These are phyloP conservation scores for Candolleomyces eurysporus DNA, from an alignment of 768 basidiomycete genomes.

Conservation along the genomic window DNA sequence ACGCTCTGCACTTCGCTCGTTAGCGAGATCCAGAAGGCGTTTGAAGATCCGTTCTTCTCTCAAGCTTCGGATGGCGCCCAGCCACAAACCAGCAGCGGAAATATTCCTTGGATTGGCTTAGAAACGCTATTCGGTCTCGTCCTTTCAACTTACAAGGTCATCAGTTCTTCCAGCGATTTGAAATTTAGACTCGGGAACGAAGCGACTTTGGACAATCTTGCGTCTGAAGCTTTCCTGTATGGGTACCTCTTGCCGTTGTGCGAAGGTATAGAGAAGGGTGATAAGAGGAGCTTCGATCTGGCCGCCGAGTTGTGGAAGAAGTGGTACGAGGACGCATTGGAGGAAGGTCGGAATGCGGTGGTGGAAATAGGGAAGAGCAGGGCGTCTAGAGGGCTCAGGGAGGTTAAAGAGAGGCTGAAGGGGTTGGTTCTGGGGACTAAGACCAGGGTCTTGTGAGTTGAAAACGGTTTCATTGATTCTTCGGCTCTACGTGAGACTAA, in stretches of 20 bases:
- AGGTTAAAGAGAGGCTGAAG: constrained; percentile 43
- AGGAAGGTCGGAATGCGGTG: background rate
- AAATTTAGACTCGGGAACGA: background rate
- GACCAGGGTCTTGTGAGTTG: constrained; percentile 32
- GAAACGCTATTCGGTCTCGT: background rate
- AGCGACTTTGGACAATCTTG: constrained; percentile 19
- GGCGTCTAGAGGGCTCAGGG: constrained; percentile 17
- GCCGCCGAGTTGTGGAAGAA: constrained; percentile 35
- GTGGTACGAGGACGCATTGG: constrained; percentile 23
- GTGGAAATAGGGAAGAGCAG: background rate
- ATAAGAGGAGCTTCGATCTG: constrained; percentile 16
- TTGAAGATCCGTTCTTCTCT: constrained; percentile 1
- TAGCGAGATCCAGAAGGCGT: constrained; percentile 4
- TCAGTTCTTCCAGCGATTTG: background rate
- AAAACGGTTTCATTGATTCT: background rate
- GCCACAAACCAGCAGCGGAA: background rate
- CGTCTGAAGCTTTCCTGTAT: constrained; percentile 48
- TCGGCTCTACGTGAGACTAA: background rate
- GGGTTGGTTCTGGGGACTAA: constrained; percentile 40
- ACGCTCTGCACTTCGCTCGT: constrained; percentile 8
- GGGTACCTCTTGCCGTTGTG: constrained; percentile 45
- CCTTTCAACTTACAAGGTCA: background rate
- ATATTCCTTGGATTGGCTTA: background rate
- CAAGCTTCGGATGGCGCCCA: background rate
- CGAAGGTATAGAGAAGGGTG: constrained; percentile 16